These are phyloP conservation scores for Fusarium buxicola DNA, from an alignment of 2,329 filamentous ascomycete species.

Conservation along the genomic window DNA sequence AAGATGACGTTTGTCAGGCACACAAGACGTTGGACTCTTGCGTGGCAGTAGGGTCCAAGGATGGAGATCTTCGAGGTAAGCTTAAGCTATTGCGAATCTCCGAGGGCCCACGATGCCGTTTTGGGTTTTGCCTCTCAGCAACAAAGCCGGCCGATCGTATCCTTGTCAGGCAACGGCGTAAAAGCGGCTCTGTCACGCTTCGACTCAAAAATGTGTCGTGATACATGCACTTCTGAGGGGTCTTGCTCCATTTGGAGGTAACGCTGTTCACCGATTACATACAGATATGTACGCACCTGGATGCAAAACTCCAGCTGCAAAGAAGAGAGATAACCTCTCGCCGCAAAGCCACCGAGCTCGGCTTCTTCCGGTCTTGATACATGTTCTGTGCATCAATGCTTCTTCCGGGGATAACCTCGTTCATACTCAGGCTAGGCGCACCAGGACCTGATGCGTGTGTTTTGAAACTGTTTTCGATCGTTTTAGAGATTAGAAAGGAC, in stretches of 20 bases:
- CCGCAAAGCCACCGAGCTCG: constrained; percentile 33
- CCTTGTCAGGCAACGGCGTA: constrained; percentile 26
- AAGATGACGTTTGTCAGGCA: constrained; percentile 37
- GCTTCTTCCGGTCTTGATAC: constrained; percentile 11
- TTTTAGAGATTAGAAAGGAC: constrained; percentile 20
- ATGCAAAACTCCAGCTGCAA: constrained; percentile 9
- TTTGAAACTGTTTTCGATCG: constrained; percentile 9
- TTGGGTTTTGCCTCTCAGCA: constrained; percentile 11
- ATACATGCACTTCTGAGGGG: constrained; percentile 28
- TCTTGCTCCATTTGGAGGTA: constrained; percentile 11
- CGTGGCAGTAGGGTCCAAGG: constrained; percentile 34
- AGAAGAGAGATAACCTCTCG: constrained; percentile 18
- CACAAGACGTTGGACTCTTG: constrained; percentile 27
- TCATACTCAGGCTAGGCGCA: constrained; percentile 12
- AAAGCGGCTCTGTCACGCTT: constrained; percentile 30
- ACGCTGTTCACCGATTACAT: constrained; percentile 13
- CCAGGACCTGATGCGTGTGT: constrained; percentile 34
- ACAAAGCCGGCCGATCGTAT: constrained; percentile 24
- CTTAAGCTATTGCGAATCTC: constrained; percentile 42
- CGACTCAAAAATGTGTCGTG: constrained; percentile 25
- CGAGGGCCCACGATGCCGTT: constrained; percentile 21
- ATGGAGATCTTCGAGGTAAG: constrained; percentile 40
- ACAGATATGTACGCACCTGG: no score
- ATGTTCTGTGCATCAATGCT: constrained; percentile 28
- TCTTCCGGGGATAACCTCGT: constrained; percentile 20